Conservation (phyloP, 495 filamentous ascomycete species). For the Tuber melanosporum region DNA sequence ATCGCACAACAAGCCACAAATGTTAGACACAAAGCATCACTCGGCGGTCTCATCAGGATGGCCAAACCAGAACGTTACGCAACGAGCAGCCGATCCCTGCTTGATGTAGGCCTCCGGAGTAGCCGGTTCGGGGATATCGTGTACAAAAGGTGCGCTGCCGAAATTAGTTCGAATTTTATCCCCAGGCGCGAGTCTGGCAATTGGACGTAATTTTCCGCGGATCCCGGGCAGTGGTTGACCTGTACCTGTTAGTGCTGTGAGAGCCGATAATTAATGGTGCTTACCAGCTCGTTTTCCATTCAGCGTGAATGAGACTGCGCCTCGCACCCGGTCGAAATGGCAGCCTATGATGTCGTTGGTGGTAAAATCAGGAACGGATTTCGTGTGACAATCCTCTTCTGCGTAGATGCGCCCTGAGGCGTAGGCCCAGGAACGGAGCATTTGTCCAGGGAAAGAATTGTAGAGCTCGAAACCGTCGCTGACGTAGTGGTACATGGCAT, state of each 20-base stretch:
- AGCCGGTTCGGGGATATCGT: background rate
- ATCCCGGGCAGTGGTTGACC: background rate
- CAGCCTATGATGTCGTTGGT: slow-evolving; percentile 8
- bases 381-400: background rate
- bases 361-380: background rate
- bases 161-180: slow-evolving; percentile 10
- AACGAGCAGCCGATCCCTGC: too few relatives aligned
- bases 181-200: background rate
- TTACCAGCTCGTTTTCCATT: slow-evolving; percentile 13
- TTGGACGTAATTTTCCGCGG: too few relatives aligned
- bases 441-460: background rate
- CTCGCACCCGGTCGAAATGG: slow-evolving; percentile 5
- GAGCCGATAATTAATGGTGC: background rate
- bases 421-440: slow-evolving; percentile 6
- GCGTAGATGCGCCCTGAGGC: background rate
- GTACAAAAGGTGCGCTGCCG: slow-evolving; percentile 1
- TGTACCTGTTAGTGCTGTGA: background rate
- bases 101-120: background rate
- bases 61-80: too few relatives aligned
- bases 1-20: too few relatives aligned
- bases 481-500: background rate
- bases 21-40: too few relatives aligned
- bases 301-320: slow-evolving; percentile 9
- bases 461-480: background rate
- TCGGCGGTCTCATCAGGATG: too few relatives aligned